Evolutionary conservation across 2,329 filamentous ascomycete genomes (phyloP).

Genomic region (Penicillium psychrosexuale): DNA sequence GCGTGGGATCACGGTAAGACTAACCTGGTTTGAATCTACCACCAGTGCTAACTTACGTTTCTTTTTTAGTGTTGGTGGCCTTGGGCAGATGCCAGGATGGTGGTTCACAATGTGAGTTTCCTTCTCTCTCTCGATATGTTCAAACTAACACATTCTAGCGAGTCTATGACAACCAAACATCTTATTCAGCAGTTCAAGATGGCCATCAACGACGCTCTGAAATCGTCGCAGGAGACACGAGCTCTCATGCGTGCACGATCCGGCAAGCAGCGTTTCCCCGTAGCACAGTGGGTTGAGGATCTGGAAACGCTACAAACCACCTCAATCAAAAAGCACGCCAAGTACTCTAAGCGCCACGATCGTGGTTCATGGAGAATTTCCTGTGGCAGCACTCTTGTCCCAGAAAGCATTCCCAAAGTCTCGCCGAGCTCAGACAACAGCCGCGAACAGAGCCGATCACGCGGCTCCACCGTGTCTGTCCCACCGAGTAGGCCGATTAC

Average conservation of each 20-base stretch:
- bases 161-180: constrained; percentile 62
- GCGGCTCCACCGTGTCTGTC: background rate
- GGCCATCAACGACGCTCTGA: constrained; percentile 59
- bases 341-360: constrained; percentile 36
- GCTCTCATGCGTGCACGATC: constrained; percentile 63
- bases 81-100: constrained; percentile 68
- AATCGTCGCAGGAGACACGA: constrained; percentile 51
- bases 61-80: constrained; percentile 54
- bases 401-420: background rate
- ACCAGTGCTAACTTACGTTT: background rate
- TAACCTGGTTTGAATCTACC: background rate
- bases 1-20: constrained; percentile 54
- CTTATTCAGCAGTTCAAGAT: constrained; percentile 63
- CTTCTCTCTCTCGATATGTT: background rate
- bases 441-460: constrained; percentile 5
- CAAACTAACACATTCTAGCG: constrained; percentile 25
- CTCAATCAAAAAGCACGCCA: constrained; percentile 51
- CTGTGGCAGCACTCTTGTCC: constrained; percentile 22
- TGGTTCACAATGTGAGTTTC: constrained; percentile 58
- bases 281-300: constrained; percentile 64
- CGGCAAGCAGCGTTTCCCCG: constrained; percentile 64
- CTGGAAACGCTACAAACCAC: constrained; percentile 60
- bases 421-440: constrained; percentile 3
- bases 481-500: background rate
- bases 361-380: constrained; percentile 24